Base-by-base conservation (phyloP, 129 eudicot genomes). In the Saussurea involucrata region DNA sequence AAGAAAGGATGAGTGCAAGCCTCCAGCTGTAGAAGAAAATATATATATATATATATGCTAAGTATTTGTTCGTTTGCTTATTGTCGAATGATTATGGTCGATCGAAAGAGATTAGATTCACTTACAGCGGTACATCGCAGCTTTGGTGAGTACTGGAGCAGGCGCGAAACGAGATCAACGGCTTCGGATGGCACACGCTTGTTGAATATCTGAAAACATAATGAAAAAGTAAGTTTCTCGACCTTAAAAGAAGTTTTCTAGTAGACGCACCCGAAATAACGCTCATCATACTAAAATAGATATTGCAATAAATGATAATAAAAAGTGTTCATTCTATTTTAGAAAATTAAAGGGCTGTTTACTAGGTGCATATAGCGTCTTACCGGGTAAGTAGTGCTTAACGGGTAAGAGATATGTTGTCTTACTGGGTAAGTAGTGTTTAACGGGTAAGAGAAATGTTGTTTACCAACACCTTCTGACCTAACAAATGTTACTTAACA, bases 1-100 rank as follows among this genome's bases (percentile, higher is more conserved):
- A 95, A 95, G 87, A 95, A 95, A 3, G 94, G 99, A 75, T 95
- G 99, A 37, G 96, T 91, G 81, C 99, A 95, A 3, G 97, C 99
- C 82, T 95, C 99, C 95, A 95, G 81, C 98, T 94, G 95, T 73
- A 74, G 64, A 36, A 31, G 28, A 32, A 7, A 29, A 64, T 60
- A 66, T 20, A 25, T n/a, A 73, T 8, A 34, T 34, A n/a, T n/a
- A n/a, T n/a, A 0, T 36, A 34, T 34, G 9, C 28, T 24, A 24
- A 67, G 34, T 24, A 66, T 6, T 3, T 63, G 37, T 33, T 24
- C 66, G 27, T 64, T 63, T 53, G 61, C 6, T 66, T 29, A 24
- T 24, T 10, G 32, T 71, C 1, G 3, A 53, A 53, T 17, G 22
- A 53, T 17, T 53, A 17, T 2, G 22, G 20, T 49, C 2, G 20